Evolutionary conservation across 495 filamentous ascomycete species (phyloP).

Genomic region (Viridothelium virens): DNA sequence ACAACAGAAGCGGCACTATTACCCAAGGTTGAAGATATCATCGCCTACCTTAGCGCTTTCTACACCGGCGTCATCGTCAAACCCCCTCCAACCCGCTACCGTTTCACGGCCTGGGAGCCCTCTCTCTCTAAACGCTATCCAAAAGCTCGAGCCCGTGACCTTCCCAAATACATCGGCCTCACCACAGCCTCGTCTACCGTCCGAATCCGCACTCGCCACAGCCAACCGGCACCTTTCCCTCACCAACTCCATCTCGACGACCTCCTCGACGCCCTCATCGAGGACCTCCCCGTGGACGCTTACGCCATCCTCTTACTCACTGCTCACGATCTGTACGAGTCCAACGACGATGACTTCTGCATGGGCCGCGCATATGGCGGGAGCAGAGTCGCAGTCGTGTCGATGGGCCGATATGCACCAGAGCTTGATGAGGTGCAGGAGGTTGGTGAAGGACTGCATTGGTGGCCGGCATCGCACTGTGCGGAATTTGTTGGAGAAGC

Average conservation of each 20-base stretch:
- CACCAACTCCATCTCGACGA: conserved; percentile 56
- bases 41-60: conserved; percentile 51
- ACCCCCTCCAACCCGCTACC: conserved; percentile 28
- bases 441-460: conserved; percentile 44
- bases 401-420: conserved; percentile 53
- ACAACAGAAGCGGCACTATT: neutral
- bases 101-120: conserved; percentile 44
- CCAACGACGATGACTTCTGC: conserved; percentile 58
- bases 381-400: conserved; percentile 53
- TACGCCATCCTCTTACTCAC: conserved; percentile 52
- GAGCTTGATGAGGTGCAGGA: conserved; percentile 38
- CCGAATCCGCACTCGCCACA: conserved; percentile 48
- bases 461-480: conserved; percentile 61
- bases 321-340: conserved; percentile 58
- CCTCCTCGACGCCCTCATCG: conserved; percentile 52
- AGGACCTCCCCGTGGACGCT: conserved; percentile 51
- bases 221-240: conserved; percentile 38
- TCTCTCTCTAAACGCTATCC: conserved; percentile 12
- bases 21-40: conserved; percentile 35
- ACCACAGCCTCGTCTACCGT: conserved; percentile 33
- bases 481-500: conserved; percentile 38
- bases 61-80: conserved; percentile 53
- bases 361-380: conserved; percentile 62
- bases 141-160: neutral
- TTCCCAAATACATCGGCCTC: conserved; percentile 39